Evolutionary conservation across 139 green algal species (phyloP).

Genomic region (Desmodesmus armatus): DNA sequence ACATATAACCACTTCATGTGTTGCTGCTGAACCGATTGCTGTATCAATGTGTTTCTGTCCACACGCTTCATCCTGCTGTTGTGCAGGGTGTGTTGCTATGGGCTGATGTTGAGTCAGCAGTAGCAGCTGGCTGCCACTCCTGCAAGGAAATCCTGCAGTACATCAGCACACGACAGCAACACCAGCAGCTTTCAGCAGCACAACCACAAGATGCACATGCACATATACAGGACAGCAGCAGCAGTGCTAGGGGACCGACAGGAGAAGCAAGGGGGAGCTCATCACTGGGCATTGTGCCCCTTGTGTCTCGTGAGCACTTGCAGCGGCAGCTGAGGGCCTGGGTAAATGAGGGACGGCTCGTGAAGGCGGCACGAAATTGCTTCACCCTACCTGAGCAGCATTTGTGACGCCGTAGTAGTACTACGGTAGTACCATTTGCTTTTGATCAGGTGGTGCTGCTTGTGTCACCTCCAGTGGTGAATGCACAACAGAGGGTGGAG

Average conservation of each 20-base stretch:
- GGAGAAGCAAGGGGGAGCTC: neutral
- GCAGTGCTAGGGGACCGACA: neutral
- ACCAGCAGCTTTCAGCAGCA: neutral
- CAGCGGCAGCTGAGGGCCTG: neutral
- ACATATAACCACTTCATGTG: too few relatives aligned
- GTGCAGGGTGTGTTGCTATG: conserved; percentile 5
- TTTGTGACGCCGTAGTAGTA: too few relatives aligned
- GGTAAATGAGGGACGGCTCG: neutral
- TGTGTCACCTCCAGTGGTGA: too few relatives aligned
- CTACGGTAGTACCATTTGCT: too few relatives aligned
- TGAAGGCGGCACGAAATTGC: too few relatives aligned
- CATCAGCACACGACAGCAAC: neutral
- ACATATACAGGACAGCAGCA: neutral
- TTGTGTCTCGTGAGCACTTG: neutral
- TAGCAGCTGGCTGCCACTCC: neutral
- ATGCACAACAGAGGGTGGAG: too few relatives aligned
- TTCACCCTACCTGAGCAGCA: too few relatives aligned
- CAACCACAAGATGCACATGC: neutral
- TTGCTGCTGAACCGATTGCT: too few relatives aligned
- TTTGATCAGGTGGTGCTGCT: too few relatives aligned
- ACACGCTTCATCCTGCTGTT: too few relatives aligned
- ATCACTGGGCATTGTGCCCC: too few relatives aligned
- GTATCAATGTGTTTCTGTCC: too few relatives aligned
- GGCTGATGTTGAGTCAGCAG: neutral
- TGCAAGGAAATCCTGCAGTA: neutral